Conservation (phyloP, 1,139 yeast genomes). For the Diutina ranongensis region DNA sequence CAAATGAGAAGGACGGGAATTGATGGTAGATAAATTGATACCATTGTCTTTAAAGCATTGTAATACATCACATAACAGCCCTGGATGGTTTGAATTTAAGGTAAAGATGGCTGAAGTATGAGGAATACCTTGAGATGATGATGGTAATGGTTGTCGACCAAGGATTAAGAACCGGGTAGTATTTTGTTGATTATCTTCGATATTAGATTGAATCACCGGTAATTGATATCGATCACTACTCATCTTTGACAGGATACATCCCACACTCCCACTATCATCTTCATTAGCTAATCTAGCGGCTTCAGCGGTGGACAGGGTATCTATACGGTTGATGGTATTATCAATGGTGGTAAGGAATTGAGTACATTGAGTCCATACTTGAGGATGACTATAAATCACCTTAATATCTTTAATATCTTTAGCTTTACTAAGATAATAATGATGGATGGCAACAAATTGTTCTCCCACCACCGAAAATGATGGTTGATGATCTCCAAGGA, state of each 20-base stretch:
- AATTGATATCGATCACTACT: constrained; percentile 57
- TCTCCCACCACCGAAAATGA: constrained; percentile 54
- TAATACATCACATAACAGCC: constrained; percentile 62
- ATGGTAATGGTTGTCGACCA: constrained; percentile 17
- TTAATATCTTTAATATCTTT: constrained; percentile 29
- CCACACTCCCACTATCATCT: constrained; percentile 26
- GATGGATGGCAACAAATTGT: constrained; percentile 74
- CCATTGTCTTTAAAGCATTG: constrained; percentile 42
- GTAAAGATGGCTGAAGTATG: constrained; percentile 57
- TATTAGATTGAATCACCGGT: constrained; percentile 40
- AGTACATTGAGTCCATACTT: constrained; percentile 91
- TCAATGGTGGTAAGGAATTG: constrained; percentile 31
- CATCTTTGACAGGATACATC: constrained; percentile 38
- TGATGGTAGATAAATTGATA: constrained; percentile 62
- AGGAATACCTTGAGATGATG: neutral
- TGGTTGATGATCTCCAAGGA: constrained; percentile 10
- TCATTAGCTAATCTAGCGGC: constrained; percentile 60
- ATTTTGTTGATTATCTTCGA: constrained; percentile 65
- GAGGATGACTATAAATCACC: constrained; percentile 83
- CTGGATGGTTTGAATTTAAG: constrained; percentile 58
- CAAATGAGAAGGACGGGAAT: constrained; percentile 57
- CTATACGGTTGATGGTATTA: constrained; percentile 32
- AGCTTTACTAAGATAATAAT: constrained; percentile 52
- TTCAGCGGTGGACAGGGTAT: constrained; percentile 67
- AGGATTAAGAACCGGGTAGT: constrained; percentile 78